Percentiles rank a stretch among this genome's conserved stretches.
phyloP scores from a whole-genome alignment of 768 basidiomycete species.

The Amanita jacksonii region DNA sequence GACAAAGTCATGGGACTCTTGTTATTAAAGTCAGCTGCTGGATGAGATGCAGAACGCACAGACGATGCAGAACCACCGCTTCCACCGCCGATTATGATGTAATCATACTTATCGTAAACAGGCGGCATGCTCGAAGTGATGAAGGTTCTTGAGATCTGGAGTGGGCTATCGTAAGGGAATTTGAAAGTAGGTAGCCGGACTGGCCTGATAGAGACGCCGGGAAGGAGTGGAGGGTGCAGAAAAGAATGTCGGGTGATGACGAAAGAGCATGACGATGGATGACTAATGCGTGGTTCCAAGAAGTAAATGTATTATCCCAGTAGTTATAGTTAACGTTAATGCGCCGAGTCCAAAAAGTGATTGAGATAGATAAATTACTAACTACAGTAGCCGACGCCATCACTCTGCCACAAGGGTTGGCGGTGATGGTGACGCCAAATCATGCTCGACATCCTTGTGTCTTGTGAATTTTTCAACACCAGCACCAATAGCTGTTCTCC shows the following conservation, averaged over 20 bases:
- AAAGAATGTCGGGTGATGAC: neutral
- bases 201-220: slow-evolving; percentile 1
- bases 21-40: neutral
- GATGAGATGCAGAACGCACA: slow-evolving; percentile 45
- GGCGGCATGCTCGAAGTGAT: slow-evolving; percentile 55
- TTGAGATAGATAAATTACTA: no score
- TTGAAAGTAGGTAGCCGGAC: neutral
- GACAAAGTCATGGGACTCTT: slow-evolving; percentile 5
- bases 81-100: slow-evolving; percentile 86
- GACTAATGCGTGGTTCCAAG: no score
- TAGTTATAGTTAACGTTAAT: no score
- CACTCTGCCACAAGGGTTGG: no score
- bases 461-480: slow-evolving; percentile 43
- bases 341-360: no score
- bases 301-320: no score
- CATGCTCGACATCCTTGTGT: slow-evolving; percentile 19
- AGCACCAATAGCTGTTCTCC: slow-evolving; percentile 30
- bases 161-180: neutral
- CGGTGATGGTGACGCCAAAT: no score
- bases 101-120: slow-evolving; percentile 63
- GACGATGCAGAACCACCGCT: slow-evolving; percentile 88
- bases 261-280: slow-evolving; percentile 1
- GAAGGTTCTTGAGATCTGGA: slow-evolving; percentile 3
- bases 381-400: no score
- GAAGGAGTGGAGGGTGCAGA: neutral